Conservation (phyloP, 495 filamentous ascomycete species). For the Penicillium lividum region DNA sequence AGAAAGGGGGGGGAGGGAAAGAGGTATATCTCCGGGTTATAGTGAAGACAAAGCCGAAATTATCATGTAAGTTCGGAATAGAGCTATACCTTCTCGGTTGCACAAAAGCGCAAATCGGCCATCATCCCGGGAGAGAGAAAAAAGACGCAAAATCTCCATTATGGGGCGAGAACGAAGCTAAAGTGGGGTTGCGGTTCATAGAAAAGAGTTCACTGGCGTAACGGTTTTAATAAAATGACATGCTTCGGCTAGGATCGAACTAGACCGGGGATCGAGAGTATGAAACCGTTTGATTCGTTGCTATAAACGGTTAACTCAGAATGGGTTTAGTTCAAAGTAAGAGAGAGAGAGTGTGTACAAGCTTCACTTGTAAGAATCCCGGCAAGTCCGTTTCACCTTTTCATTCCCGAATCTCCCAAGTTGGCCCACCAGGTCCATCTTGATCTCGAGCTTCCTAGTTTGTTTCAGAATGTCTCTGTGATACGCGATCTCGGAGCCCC, state of each 20-base stretch:
- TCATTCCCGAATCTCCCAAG: no score
- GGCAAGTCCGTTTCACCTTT: no score
- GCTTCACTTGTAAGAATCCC: no score
- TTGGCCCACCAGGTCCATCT: background rate
- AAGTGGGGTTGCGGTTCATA: slow-evolving; percentile 23
- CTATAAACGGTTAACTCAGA: no score
- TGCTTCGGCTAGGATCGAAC: slow-evolving; percentile 27
- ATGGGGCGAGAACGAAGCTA: slow-evolving; percentile 4
- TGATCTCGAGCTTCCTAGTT: background rate
- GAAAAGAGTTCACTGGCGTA: slow-evolving; percentile 38
- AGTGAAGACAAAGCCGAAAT: slow-evolving; percentile 15
- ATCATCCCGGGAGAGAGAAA: slow-evolving; percentile 12
- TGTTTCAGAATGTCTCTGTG: slow-evolving; percentile 18
- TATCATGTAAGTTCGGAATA: slow-evolving; percentile 7
- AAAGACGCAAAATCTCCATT: background rate
- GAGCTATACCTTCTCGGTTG: slow-evolving; percentile 3
- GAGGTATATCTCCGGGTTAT: background rate
- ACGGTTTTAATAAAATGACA: slow-evolving; percentile 38
- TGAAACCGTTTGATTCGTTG: slow-evolving; percentile 20
- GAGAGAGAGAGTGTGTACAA: no score
- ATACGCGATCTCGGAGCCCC: background rate
- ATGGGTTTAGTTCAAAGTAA: no score
- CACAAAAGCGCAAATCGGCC: slow-evolving; percentile 4
- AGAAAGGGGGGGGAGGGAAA: background rate
- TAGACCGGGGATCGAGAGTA: slow-evolving; percentile 22